Evolutionary conservation across 139 green algal species (phyloP), one percentile per base, ranked within the genome.

Genomic region (Chara braunii): DNA sequence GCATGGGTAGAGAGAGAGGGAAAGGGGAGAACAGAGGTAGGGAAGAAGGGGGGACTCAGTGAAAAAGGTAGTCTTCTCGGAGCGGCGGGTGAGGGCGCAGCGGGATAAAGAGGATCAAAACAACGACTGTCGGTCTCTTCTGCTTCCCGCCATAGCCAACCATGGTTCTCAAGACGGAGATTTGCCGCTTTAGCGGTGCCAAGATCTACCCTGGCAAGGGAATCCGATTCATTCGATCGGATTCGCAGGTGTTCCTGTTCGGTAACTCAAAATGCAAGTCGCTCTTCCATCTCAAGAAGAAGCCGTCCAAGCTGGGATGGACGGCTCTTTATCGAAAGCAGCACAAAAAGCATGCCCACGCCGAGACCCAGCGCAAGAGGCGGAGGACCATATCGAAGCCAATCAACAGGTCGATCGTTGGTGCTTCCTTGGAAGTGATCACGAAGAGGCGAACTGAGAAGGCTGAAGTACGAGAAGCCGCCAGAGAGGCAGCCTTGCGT

Each of bases 261-360:
- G 70, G 96, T 32, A 95, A 89, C 82, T 85, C 85, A 70, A 99
- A 99, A 84, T 86, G 79, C 77, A 91, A 88, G 78, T 78, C 64
- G 26, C 74, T 95, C 72, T 96, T 88, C 83, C 80, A 91, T 80
- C 88, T 95, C 77, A 81, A 87, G 40, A 84, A 95, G 72, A 79
- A 89, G 37, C 87, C 93, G n/a, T 86, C 90, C 40, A 99, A 98
- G 87, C 83, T 99, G 43, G 86, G 86, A 36, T 99, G 93, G 93
- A 98, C 92, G 29, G 75, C 66, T 8, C 73, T 75, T 8, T 99
- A 96, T 86, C 83, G 89, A 40, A 97, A 95, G 85, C 73, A 84
- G 77, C 91, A 97, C 87, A 94, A 94, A 81, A 97, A 97, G 87
- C n/a, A n/a, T n/a, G n/a, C n/a, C n/a, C n/a, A n/a, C n/a, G n/a